Percentiles rank a stretch among this genome's conserved stretches.
phyloP scores from a whole-genome alignment of 768 basidiomycete genomes.

The Auriculariales sp. region DNA sequence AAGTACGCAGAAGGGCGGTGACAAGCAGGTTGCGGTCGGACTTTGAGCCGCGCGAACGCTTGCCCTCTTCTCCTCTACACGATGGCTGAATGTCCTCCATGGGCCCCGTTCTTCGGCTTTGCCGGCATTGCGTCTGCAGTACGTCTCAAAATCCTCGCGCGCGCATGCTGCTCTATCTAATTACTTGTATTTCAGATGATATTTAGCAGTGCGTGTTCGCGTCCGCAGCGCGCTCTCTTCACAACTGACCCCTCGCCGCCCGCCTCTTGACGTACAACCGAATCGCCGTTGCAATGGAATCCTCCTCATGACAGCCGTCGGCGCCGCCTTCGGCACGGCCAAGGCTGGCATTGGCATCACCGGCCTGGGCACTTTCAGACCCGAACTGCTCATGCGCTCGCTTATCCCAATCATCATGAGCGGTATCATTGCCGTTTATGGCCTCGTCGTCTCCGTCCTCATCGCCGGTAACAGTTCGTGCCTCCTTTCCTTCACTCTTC shows the following conservation, averaged over 20 bases:
- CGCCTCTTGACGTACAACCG: not conserved
- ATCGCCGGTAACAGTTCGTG: conserved; percentile 56
- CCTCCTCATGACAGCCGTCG: conserved; percentile 47
- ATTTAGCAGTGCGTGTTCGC: conserved; percentile 64
- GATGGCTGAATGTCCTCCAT: conserved; percentile 62
- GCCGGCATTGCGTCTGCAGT: conserved; percentile 92
- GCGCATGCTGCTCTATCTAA: not conserved
- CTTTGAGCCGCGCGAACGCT: too few species aligned
- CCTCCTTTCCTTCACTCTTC: conserved; percentile 3
- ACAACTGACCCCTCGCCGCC: conserved; percentile 2
- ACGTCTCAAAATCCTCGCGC: conserved; percentile 16
- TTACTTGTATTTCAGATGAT: conserved; percentile 59
- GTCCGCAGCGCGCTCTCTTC: not conserved
- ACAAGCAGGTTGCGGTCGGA: too few species aligned
- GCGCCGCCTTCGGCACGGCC: conserved; percentile 91
- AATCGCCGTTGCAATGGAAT: not conserved
- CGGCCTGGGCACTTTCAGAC: conserved; percentile 83
- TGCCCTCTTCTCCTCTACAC: too few species aligned
- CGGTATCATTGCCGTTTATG: conserved; percentile 95
- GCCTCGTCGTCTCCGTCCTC: conserved; percentile 87
- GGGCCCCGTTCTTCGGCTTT: conserved; percentile 96
- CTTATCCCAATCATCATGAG: conserved; percentile 97
- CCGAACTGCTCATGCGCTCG: conserved; percentile 97
- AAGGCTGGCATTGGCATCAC: conserved; percentile 97
- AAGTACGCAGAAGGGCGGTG: too few species aligned